These are phyloP conservation scores for Fusarium avenaceum DNA, from an alignment of 2,329 filamentous ascomycete species.

Conservation along the genomic window DNA sequence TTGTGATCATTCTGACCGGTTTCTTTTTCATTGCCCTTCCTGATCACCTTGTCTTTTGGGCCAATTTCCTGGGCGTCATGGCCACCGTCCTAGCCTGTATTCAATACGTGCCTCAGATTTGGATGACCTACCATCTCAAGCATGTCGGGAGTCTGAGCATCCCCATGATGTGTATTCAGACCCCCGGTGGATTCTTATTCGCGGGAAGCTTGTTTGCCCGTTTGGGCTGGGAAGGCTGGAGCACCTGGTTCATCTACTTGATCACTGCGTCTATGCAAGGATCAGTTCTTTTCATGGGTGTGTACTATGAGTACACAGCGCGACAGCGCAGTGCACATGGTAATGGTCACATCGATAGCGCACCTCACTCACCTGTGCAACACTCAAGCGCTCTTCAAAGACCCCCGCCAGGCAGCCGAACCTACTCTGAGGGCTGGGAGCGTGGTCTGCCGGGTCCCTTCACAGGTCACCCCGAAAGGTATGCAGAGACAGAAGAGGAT, in stretches of 20 bases:
- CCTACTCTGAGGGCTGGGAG: constrained; percentile 65
- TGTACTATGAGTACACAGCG: constrained; percentile 76
- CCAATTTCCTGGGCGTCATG: constrained; percentile 85
- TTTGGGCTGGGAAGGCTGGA: constrained; percentile 88
- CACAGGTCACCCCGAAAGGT: constrained; percentile 65
- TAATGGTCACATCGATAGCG: constrained; percentile 43
- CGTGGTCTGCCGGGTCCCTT: constrained; percentile 65
- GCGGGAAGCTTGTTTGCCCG: constrained; percentile 85
- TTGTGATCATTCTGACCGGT: constrained; percentile 76
- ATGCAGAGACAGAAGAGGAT: constrained; percentile 66
- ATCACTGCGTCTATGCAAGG: constrained; percentile 90
- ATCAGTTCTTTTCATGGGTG: constrained; percentile 80
- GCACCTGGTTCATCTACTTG: constrained; percentile 92
- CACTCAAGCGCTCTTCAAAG: constrained; percentile 50
- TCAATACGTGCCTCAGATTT: constrained; percentile 96
- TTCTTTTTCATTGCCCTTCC: constrained; percentile 75
- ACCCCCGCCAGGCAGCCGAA: constrained; percentile 57
- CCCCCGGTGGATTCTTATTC: constrained; percentile 91
- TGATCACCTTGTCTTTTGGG: constrained; percentile 79
- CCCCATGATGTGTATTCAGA: constrained; percentile 98
- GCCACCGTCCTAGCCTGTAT: constrained; percentile 83
- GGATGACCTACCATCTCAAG: constrained; percentile 87
- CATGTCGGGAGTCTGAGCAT: constrained; percentile 93
- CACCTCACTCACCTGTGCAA: constrained; percentile 49
- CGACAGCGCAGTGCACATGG: constrained; percentile 52